A percentile compares a stretch with the other conserved stretches of the same genome.
phyloP scores from a whole-genome alignment of 495 filamentous ascomycete genomes.

The Cercophora sp. region DNA sequence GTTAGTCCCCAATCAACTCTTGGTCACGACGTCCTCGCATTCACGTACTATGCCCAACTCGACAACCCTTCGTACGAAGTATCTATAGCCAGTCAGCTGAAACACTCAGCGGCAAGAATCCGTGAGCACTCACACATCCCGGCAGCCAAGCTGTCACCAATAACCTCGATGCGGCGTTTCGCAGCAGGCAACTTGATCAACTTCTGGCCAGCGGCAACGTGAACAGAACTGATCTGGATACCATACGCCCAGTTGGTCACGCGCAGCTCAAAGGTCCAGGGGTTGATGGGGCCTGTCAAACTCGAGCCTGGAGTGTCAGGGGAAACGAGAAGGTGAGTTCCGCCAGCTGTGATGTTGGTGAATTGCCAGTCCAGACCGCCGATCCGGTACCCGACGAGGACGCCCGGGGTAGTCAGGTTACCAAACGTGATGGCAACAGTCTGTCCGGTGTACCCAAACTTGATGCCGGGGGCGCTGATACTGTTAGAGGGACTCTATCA shows the following conservation, averaged over 20 bases:
- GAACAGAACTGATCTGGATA: slow-evolving; percentile 56
- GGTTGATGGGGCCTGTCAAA: slow-evolving; percentile 36
- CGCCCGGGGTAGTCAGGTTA: slow-evolving; percentile 49
- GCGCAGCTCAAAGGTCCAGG: slow-evolving; percentile 49
- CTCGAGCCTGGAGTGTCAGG: slow-evolving; percentile 38
- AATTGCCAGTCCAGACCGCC: slow-evolving; percentile 63
- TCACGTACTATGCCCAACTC: slow-evolving; percentile 51
- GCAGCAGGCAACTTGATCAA: slow-evolving; percentile 51
- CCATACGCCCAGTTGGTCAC: slow-evolving; percentile 68
- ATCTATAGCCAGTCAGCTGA: too few relatives aligned
- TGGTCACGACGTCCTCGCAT: background rate
- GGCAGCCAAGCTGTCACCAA: slow-evolving; percentile 56
- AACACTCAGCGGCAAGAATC: too few relatives aligned
- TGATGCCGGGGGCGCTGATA: slow-evolving; percentile 54
- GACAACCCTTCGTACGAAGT: slow-evolving; percentile 62
- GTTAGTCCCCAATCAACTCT: background rate
- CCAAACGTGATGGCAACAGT: slow-evolving; percentile 63
- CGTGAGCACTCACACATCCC: too few relatives aligned
- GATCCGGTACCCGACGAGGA: slow-evolving; percentile 60
- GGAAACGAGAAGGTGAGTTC: slow-evolving; percentile 58
- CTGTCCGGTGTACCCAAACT: slow-evolving; percentile 61
- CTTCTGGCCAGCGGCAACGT: slow-evolving; percentile 44
- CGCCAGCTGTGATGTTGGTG: slow-evolving; percentile 59
- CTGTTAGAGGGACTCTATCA: background rate
- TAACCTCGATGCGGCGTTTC: slow-evolving; percentile 57